phyloP scores from a whole-genome alignment of 495 filamentous ascomycete species.

The Umbilicaria muhlenbergii region DNA sequence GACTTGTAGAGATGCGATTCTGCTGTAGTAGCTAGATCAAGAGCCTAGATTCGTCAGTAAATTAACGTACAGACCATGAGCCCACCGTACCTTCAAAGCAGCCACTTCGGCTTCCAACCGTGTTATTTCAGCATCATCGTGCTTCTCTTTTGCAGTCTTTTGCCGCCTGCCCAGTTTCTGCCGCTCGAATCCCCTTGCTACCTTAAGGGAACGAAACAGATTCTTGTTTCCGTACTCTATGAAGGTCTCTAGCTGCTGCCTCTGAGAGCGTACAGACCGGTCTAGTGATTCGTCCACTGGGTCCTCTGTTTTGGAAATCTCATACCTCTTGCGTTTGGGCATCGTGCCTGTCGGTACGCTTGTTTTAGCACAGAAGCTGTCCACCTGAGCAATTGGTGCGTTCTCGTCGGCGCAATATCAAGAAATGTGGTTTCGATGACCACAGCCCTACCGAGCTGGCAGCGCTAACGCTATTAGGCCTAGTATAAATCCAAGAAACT shows the following conservation, averaged over 20 bases:
- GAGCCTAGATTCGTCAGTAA: slow-evolving; percentile 20
- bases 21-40: slow-evolving; percentile 51
- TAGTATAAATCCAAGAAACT: too few relatives aligned
- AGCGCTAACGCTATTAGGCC: too few relatives aligned
- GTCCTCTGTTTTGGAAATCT: too few relatives aligned
- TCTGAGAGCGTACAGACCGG: neutral
- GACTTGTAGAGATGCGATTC: slow-evolving; percentile 59
- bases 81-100: slow-evolving; percentile 49
- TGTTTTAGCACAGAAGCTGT: too few relatives aligned
- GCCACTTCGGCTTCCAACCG: slow-evolving; percentile 58
- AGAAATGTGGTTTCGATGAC: too few relatives aligned
- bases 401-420: too few relatives aligned
- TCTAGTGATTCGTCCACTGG: neutral
- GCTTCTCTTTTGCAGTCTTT: slow-evolving; percentile 44
- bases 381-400: too few relatives aligned
- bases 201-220: slow-evolving; percentile 55
- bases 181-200: slow-evolving; percentile 72
- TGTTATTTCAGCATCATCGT: slow-evolving; percentile 27
- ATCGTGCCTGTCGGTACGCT: slow-evolving; percentile 8
- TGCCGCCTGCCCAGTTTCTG: slow-evolving; percentile 70
- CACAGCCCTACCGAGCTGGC: too few relatives aligned
- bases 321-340: slow-evolving; percentile 22
- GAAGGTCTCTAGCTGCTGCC: slow-evolving; percentile 31
- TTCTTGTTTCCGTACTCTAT: slow-evolving; percentile 41
- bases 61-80: neutral